Evolutionary conservation across 2,329 filamentous ascomycete species (phyloP), one percentile per base, ranked within the genome.

Genomic region (Chrysoporthe austroafricana): DNA sequence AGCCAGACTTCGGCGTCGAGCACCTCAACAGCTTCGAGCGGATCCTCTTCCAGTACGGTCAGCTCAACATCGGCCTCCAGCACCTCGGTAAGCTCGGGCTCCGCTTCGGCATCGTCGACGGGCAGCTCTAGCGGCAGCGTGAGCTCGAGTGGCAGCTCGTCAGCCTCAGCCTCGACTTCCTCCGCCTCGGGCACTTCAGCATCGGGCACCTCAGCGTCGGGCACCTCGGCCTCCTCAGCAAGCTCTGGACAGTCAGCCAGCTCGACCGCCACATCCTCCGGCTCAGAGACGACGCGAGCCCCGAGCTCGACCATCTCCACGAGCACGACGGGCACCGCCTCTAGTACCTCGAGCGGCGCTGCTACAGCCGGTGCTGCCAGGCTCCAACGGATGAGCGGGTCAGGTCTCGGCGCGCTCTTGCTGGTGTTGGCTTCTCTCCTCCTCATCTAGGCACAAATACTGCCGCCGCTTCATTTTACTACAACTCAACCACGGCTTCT

Each of bases 391-490:
- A 34, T 56, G 34, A n/a, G 63, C 26, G 16, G 62, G 4, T 57
- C 66, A 52, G 39, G 66, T 42, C 63, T 64, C 44, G 63, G 44
- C 6, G 56, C 44, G 14, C 48, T 66, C 9, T 43, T 70, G 36
- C 69, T 66, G 32, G 36, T 69, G 1, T 32, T 70, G 50, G 61
- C 56, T 11, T 70, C 60, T 34, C n/a, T 70, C 18, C 58, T 70
- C 21, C 32, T 69, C 63, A 6, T 66, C 18, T 70, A 63, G 46
- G 16, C 64, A 48, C 50, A 21, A 11, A 34, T 14, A 7, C 2
- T 42, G 1, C n/a, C 3, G 21, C 21, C 26, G 32, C 32, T 26
- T 57, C 50, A 21, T 57, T 9, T 34, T 44, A 32, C 44, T 9
- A 63, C 32, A 21, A 34, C 32, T 43, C 39, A 54, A 34, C 36